Conservation (phyloP, 495 filamentous ascomycete genomes). For the Talaromyces thailandensis region DNA sequence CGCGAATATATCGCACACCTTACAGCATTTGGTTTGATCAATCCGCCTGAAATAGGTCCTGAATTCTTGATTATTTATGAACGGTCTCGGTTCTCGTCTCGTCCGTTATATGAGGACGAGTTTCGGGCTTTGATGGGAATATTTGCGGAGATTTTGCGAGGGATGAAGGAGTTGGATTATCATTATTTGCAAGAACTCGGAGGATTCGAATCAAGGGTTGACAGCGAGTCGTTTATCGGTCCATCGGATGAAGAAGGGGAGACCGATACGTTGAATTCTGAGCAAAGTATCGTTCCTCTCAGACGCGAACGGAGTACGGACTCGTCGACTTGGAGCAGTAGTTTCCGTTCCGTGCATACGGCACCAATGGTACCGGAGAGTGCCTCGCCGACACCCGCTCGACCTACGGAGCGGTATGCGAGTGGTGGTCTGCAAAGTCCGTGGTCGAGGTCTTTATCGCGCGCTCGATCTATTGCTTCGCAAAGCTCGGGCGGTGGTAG, state of each 20-base stretch:
- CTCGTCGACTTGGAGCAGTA: constrained; percentile 21
- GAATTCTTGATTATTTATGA: constrained; percentile 75
- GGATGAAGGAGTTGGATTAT: constrained; percentile 58
- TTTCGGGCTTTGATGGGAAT: constrained; percentile 79
- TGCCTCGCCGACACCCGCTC: constrained; percentile 3
- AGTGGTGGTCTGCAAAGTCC: constrained; percentile 10
- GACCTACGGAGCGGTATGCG: not conserved
- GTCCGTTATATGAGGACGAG: constrained; percentile 49
- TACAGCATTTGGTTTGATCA: constrained; percentile 54
- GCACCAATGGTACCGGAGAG: constrained; percentile 16
- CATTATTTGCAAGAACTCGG: constrained; percentile 34
- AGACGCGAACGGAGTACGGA: constrained; percentile 19
- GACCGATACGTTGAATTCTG: constrained; percentile 25
- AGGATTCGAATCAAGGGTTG: constrained; percentile 18
- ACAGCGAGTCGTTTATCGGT: constrained; percentile 32
- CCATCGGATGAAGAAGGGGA: constrained; percentile 39
- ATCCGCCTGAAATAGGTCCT: constrained; percentile 41
- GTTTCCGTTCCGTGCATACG: constrained; percentile 21
- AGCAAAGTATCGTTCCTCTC: constrained; percentile 13
- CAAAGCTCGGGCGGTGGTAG: constrained; percentile 32
- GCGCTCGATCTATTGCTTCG: constrained; percentile 27
- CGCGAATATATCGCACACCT: constrained; percentile 72
- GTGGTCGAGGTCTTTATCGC: constrained; percentile 28
- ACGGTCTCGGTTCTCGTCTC: constrained; percentile 65
- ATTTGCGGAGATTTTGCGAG: constrained; percentile 73